Base-by-base conservation (phyloP, 192 early-diverging fungal species). In the Jimgerdemannia flammicorona region DNA sequence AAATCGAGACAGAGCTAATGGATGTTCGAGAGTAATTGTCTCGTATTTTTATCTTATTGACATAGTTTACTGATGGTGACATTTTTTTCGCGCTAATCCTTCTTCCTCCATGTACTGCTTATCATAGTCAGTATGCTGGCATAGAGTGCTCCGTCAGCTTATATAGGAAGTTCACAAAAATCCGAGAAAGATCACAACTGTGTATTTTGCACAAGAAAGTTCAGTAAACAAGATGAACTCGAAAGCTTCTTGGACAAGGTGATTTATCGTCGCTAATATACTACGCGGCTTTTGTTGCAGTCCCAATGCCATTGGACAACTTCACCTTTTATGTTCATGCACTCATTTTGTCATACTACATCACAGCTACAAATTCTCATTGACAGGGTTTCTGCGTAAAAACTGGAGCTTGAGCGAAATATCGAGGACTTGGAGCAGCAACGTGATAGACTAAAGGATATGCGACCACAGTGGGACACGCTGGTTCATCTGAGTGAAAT, bases 191-290 rank as follows among this genome's bases (percentile, higher is more conserved):
- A 82, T 54, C 87, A 92, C 44, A 79, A 85, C 40, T 98, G 97
- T 70, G 94, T 96, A 9, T 84, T 98, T 4, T 98, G 97, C 78
- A 80, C 80, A 17, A 90, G 94, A n/a, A 83, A 81, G 0, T 98
- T 96, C 81, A 80, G 79, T n/a, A 74, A 72, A 49, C 79, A 86
- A 11, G 71, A 81, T 7, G 93, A 90, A 65, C 66, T 82, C 29
- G 74, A 83, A 20, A 18, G 68, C 64, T 78, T 87, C 78, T 14
- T 83, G 17, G 8, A 59, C 69, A 83, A 79, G 75, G 86, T 84
- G 70, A 64, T 14, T 29, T 29, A 29, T 29, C 29, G 29, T 29
- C 29, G 29, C 29, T 29, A 29, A 29, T 29, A 29, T 29, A 29
- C 29, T 29, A 29, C 29, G 29, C 29, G 29, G 1, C 29, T 0